Conservation (phyloP, 2,329 filamentous ascomycete genomes). For the Nannizziopsis barbatae region DNA sequence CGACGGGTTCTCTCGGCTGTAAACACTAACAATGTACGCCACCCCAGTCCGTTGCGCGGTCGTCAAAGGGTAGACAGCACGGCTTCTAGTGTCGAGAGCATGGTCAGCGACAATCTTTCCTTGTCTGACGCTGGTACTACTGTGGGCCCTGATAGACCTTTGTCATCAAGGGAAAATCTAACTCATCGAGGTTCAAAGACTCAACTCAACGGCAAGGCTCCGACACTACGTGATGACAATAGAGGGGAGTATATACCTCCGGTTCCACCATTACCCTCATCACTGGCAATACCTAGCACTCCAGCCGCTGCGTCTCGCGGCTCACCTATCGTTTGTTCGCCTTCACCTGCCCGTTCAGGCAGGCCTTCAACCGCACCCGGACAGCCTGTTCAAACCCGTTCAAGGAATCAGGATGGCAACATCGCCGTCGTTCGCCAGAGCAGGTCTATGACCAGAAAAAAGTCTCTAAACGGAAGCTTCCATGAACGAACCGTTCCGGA, state of each 20-base stretch:
- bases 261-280: conserved; percentile 36
- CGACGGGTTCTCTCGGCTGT: conserved; percentile 38
- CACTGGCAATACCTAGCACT: conserved; percentile 33
- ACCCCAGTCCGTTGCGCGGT: conserved; percentile 35
- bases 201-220: conserved; percentile 15
- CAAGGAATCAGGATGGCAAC: conserved; percentile 7
- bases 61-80: conserved; percentile 27
- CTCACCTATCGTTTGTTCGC: conserved; percentile 11
- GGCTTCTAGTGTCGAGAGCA: conserved; percentile 36
- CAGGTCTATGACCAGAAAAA: conserved; percentile 26
- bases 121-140: conserved; percentile 24
- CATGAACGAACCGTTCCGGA: conserved; percentile 22
- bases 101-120: conserved; percentile 33
- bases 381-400: conserved; percentile 8
- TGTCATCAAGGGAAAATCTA: conserved; percentile 22
- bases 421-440: conserved; percentile 13
- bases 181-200: conserved; percentile 24
- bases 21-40: conserved; percentile 24
- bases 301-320: conserved; percentile 30
- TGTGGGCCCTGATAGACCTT: conserved; percentile 13
- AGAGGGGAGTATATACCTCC: conserved; percentile 31
- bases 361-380: conserved; percentile 18
- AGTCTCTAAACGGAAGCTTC: conserved; percentile 14
- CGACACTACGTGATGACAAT: neutral
- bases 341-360: conserved; percentile 18